Evolutionary conservation across 768 basidiomycete species (phyloP).

Genomic region (Rhizopogon sp.): DNA sequence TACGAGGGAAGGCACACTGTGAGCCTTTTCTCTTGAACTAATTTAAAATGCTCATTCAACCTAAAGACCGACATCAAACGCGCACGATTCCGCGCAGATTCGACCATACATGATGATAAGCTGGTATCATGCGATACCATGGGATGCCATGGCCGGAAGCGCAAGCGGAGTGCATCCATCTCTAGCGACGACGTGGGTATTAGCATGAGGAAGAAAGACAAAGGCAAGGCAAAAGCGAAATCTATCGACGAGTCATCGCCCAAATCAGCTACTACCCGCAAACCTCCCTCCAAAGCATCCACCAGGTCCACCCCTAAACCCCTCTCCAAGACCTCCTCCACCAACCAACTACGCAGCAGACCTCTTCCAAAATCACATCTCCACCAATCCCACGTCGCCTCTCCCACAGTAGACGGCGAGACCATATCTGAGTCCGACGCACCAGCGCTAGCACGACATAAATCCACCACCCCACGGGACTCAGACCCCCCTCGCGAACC

Average conservation of each 20-base stretch:
- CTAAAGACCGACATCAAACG: constrained; percentile 65
- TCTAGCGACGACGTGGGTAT: no score
- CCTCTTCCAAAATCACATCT: neutral
- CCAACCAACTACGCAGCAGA: constrained; percentile 6
- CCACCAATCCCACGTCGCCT: no score
- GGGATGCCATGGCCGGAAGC: constrained; percentile 45
- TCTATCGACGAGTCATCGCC: no score
- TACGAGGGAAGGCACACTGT: constrained; percentile 80
- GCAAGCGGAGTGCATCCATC: constrained; percentile 13
- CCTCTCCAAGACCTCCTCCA: constrained; percentile 2
- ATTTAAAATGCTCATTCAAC: neutral
- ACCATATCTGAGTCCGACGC: no score
- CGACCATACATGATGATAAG: constrained; percentile 60
- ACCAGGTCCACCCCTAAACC: neutral
- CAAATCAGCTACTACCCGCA: no score
- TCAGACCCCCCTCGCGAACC: neutral
- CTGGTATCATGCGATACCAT: constrained; percentile 53
- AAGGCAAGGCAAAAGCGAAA: no score
- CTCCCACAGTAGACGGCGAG: no score
- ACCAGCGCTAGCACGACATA: no score
- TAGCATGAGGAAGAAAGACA: no score
- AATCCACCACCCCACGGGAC: no score
- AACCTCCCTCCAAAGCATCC: no score
- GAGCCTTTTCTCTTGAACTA: constrained; percentile 1
- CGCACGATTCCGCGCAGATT: constrained; percentile 75